phyloP scores from a whole-genome alignment of 345 rosid species.

The Eutrema yunnanense region DNA sequence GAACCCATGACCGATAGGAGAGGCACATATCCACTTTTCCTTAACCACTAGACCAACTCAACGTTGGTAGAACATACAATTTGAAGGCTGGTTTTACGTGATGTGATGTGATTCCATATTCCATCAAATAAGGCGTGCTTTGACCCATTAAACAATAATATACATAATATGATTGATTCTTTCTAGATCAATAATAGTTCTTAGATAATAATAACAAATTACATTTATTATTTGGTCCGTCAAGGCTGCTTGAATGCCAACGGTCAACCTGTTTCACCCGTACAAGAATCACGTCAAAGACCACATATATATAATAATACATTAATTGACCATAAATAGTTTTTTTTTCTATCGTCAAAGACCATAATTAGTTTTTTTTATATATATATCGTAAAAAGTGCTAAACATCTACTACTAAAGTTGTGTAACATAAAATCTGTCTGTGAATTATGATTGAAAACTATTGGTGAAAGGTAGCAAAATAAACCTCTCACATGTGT shows the following conservation, averaged over 20 bases:
- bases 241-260: conserved; percentile 25
- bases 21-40: too few species aligned
- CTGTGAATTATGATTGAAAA: not conserved
- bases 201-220: conserved; percentile 12
- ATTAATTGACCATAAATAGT: not conserved
- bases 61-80: too few species aligned
- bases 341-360: not conserved
- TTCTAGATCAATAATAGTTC: not conserved
- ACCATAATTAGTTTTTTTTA: not conserved
- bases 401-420: not conserved
- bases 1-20: too few species aligned
- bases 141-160: conserved; percentile 12
- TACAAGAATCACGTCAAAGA: conserved; percentile 17
- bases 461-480: not conserved
- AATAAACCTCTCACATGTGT: not conserved
- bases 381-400: not conserved
- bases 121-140: conserved; percentile 31
- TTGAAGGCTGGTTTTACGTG: not conserved
- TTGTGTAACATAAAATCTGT: not conserved
- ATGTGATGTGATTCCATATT: conserved; percentile 15
- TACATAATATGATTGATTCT: not conserved
- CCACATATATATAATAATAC: not conserved
- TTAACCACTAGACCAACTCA: too few species aligned
- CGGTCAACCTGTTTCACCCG: conserved; percentile 23
- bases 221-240: conserved; percentile 25